A percentile compares a stretch with the other conserved stretches of the same genome.
Conservation (phyloP, 306 rosid genomes). For the Quercus variabilis region DNA sequence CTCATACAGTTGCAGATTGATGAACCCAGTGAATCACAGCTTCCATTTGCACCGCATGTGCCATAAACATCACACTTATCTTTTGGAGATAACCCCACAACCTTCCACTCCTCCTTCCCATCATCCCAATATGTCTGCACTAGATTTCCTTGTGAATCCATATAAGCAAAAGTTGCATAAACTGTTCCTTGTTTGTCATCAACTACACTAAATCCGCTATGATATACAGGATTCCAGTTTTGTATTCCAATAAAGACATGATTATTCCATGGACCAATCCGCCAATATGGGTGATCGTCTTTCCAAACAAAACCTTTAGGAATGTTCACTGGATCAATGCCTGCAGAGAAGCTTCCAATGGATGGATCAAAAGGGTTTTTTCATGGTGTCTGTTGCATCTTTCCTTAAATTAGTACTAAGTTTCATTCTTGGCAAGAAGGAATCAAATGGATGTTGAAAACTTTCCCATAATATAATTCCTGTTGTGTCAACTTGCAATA, state of each 20-base stretch:
- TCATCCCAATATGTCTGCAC: not conserved
- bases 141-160: not conserved
- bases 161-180: not conserved
- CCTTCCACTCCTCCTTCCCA: too few species aligned
- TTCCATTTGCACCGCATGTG: slow-evolving; percentile 15
- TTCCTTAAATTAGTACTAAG: not conserved
- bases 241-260: not conserved
- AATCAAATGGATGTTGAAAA: slow-evolving; percentile 17
- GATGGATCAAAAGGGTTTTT: slow-evolving; percentile 5
- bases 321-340: not conserved
- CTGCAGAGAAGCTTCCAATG: not conserved
- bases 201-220: not conserved
- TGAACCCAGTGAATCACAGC: not conserved
- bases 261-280: slow-evolving; percentile 21
- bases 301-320: slow-evolving; percentile 1
- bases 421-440: slow-evolving; percentile 9
- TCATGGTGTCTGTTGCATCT: not conserved
- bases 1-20: slow-evolving; percentile 24
- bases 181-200: not conserved
- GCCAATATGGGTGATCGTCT: not conserved
- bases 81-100: not conserved
- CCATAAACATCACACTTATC: slow-evolving; percentile 13
- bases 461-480: slow-evolving; percentile 18
- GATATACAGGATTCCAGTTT: not conserved
- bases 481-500: not conserved